These are phyloP conservation scores for Fragilariopsis cylindrus DNA, from an alignment of 108 stramenopile genomes.

Conservation along the genomic window DNA sequence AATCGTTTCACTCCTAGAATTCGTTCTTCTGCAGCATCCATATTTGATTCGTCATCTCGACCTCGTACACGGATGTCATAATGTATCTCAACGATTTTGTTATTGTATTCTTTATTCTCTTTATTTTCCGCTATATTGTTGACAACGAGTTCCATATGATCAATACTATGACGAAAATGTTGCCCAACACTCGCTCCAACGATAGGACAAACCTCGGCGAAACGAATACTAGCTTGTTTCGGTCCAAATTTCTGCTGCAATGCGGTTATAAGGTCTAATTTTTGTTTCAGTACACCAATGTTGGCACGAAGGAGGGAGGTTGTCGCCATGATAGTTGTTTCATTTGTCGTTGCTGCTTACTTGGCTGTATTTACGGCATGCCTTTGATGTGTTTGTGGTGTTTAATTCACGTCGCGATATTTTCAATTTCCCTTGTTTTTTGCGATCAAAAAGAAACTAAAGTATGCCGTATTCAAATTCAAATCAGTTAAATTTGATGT, in stretches of 20 bases:
- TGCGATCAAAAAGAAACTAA: too few relatives aligned
- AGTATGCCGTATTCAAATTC: too few relatives aligned
- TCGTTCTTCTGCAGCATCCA: conserved; percentile 60
- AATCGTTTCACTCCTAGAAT: conserved; percentile 45
- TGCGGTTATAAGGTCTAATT: conserved; percentile 60
- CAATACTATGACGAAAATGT: conserved; percentile 91
- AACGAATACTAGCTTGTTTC: conserved; percentile 43
- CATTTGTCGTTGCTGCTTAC: not conserved
- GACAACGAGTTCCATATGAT: conserved; percentile 78
- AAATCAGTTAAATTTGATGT: too few relatives aligned
- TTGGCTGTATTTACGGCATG: too few relatives aligned
- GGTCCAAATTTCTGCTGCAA: conserved; percentile 52
- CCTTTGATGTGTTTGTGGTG: too few relatives aligned
- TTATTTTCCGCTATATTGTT: conserved; percentile 27
- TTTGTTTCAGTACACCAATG: conserved; percentile 70
- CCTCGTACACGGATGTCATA: conserved; percentile 80
- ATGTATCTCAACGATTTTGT: conserved; percentile 40
- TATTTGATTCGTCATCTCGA: conserved; percentile 65
- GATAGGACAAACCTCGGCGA: conserved; percentile 60
- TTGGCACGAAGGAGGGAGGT: conserved; percentile 38
- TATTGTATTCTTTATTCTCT: not conserved
- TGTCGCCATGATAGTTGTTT: not conserved
- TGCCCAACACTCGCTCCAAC: conserved; percentile 84
- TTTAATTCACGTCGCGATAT: too few relatives aligned
- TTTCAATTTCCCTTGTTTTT: too few relatives aligned